Evolutionary conservation across 805 yeast species (phyloP).

Genomic region (Saccharomyces cerevisiae): DNA sequence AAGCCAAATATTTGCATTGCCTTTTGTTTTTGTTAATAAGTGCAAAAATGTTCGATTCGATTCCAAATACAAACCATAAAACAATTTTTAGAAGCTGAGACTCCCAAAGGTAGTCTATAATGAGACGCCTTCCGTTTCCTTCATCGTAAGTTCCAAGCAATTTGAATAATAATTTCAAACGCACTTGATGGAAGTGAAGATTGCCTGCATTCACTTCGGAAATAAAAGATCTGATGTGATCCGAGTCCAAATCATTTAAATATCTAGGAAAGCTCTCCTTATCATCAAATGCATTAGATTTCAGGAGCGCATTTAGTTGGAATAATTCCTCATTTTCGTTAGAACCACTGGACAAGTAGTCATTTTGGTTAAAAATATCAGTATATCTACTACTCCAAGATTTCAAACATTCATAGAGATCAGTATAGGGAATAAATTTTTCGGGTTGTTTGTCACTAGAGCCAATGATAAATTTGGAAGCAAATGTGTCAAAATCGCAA

Average conservation of each 20-base stretch:
- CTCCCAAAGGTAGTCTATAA: constrained; percentile 37
- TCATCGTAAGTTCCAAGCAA: constrained; percentile 14
- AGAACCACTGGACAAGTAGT: constrained; percentile 5
- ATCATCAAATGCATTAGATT: constrained; percentile 24
- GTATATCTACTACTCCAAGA: constrained; percentile 32
- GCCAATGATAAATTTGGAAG: constrained; percentile 4
- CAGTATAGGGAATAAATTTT: constrained; percentile 10
- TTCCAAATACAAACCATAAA: constrained; percentile 24
- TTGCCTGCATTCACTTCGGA: constrained; percentile 18
- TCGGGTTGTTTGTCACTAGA: background rate
- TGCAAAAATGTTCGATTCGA: constrained; percentile 21
- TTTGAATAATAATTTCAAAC: constrained; percentile 27
- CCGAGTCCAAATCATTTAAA: constrained; percentile 3
- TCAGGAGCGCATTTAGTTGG: constrained; percentile 26
- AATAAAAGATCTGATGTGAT: constrained; percentile 19
- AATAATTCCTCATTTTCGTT: constrained; percentile 13
- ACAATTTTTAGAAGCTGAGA: constrained; percentile 29
- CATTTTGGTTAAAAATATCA: constrained; percentile 22
- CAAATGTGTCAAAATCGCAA: background rate
- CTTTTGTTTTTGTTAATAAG: constrained; percentile 9
- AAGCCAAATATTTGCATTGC: constrained; percentile 14
- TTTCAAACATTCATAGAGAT: constrained; percentile 29
- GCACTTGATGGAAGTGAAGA: constrained; percentile 33
- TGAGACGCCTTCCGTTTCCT: constrained; percentile 20
- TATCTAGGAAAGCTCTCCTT: constrained; percentile 2